Evolutionary conservation across 2,329 filamentous ascomycete species (phyloP).

Genomic region (Xylariales sp.): DNA sequence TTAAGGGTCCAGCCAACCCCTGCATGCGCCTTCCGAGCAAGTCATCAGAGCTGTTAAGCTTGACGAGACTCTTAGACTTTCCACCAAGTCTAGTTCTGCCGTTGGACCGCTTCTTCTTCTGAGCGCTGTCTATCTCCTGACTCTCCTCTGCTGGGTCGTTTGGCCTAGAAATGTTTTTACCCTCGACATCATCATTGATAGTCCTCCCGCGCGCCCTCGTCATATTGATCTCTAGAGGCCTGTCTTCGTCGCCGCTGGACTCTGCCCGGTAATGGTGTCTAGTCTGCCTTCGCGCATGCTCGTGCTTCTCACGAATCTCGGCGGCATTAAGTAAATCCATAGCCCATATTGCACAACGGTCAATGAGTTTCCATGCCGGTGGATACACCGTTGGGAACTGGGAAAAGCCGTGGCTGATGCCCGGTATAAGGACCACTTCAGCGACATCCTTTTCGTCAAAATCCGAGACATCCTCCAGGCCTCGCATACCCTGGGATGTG

Average conservation of each 20-base stretch:
- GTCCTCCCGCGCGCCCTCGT: conserved; percentile 38
- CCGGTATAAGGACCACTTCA: conserved; percentile 80
- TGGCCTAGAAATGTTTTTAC: not conserved
- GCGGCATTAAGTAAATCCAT: conserved; percentile 64
- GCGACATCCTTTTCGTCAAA: conserved; percentile 73
- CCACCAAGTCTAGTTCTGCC: conserved; percentile 23
- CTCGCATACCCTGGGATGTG: conserved; percentile 49
- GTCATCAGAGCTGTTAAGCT: conserved; percentile 54
- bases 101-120: conserved; percentile 19
- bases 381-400: conserved; percentile 88
- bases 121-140: conserved; percentile 14
- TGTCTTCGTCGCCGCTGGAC: conserved; percentile 74
- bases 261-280: conserved; percentile 50
- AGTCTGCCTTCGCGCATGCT: conserved; percentile 9
- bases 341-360: conserved; percentile 76
- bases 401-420: conserved; percentile 88
- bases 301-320: conserved; percentile 34
- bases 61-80: conserved; percentile 43
- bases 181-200: conserved; percentile 15
- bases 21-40: conserved; percentile 54
- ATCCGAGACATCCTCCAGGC: conserved; percentile 39
- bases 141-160: conserved; percentile 15
- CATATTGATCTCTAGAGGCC: conserved; percentile 76
- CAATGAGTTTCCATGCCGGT: conserved; percentile 84
- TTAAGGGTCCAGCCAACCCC: conserved; percentile 49